Conservation (phyloP, 208 protist genomes). For the Novymonas esmeraldas region DNA sequence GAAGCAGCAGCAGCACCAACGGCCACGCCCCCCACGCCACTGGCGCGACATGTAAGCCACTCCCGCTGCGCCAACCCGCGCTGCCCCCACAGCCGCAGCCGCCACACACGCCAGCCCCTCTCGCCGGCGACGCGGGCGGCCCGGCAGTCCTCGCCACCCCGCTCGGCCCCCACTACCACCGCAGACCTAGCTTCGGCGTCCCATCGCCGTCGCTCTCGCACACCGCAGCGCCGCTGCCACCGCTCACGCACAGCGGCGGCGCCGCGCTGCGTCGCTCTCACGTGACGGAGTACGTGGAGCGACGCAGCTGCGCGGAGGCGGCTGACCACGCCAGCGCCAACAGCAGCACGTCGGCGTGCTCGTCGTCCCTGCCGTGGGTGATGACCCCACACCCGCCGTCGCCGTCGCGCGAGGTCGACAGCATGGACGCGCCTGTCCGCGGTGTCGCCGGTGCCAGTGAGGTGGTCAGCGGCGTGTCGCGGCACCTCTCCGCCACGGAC, state of each 20-base stretch:
- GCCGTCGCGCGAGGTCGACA: background rate
- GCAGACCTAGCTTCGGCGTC: background rate
- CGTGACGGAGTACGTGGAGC: constrained; percentile 1
- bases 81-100: background rate
- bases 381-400: background rate
- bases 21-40: constrained; percentile 22
- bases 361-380: background rate
- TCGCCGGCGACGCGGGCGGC: background rate
- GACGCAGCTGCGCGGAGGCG: background rate
- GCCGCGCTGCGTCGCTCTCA: background rate
- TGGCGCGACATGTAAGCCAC: background rate
- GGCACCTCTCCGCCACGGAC: background rate
- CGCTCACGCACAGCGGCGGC: background rate
- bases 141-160: background rate
- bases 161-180: background rate
- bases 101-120: background rate
- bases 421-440: background rate
- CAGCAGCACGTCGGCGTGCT: constrained; percentile 8
- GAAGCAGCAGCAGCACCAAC: background rate
- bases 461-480: background rate
- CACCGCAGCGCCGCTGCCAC: background rate
- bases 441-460: background rate
- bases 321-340: background rate
- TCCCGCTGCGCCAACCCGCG: background rate
- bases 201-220: background rate